Conservation (phyloP, 2,329 filamentous ascomycete genomes). For the Cytospora chrysosperma region DNA sequence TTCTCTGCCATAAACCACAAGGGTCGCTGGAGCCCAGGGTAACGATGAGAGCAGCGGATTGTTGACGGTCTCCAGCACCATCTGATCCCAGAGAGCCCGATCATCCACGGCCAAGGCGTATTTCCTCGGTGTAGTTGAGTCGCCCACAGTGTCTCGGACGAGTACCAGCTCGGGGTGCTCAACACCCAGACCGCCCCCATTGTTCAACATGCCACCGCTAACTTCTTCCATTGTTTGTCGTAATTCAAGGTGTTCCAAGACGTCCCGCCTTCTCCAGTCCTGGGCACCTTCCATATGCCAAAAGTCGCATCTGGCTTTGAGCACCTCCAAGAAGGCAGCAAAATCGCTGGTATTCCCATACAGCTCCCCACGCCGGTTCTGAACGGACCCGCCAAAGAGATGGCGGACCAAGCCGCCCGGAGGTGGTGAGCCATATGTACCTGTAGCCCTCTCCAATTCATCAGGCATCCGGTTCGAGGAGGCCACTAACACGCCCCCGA, state of each 20-base stretch:
- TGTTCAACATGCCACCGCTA: neutral
- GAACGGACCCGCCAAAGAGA: conserved; percentile 43
- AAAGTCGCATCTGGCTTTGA: conserved; percentile 76
- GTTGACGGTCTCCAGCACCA: conserved; percentile 20
- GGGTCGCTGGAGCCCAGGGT: conserved; percentile 43
- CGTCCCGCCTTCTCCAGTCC: conserved; percentile 66
- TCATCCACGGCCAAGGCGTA: conserved; percentile 30
- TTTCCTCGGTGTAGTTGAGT: conserved; percentile 29
- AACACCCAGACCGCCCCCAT: neutral
- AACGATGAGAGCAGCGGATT: conserved; percentile 20
- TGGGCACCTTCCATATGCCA: conserved; percentile 78
- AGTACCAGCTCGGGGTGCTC: conserved; percentile 8
- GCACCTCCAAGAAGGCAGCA: conserved; percentile 69
- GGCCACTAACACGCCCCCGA: conserved; percentile 76
- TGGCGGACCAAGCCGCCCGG: conserved; percentile 51
- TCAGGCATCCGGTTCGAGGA: conserved; percentile 84
- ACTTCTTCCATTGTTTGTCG: neutral
- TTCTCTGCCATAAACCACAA: conserved; percentile 62
- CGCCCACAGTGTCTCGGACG: conserved; percentile 14
- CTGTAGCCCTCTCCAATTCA: conserved; percentile 72
- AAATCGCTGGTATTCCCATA: conserved; percentile 69
- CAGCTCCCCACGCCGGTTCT: conserved; percentile 45
- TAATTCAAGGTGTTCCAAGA: conserved; percentile 15
- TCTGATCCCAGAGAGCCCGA: conserved; percentile 31
- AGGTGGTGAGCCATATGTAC: conserved; percentile 63